Evolutionary conservation across 2,329 filamentous ascomycete species (phyloP).

Genomic region (Hymenoscyphus albidus): DNA sequence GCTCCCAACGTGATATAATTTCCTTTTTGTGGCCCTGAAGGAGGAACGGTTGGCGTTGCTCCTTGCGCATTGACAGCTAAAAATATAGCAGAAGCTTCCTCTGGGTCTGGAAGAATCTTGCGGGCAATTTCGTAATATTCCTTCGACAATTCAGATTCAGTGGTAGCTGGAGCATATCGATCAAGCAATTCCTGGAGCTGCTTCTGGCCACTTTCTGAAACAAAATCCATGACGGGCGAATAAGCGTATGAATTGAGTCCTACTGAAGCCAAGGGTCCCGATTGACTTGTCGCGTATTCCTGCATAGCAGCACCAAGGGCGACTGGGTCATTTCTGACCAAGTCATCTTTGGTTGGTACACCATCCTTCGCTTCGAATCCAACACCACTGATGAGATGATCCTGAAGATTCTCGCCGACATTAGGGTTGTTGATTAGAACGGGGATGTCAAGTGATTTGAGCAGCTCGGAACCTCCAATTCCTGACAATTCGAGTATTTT

Average conservation of each 20-base stretch:
- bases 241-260: conserved; percentile 10
- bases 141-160: conserved; percentile 20
- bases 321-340: conserved; percentile 14
- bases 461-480: conserved; percentile 22
- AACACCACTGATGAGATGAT: conserved; percentile 32
- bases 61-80: background rate
- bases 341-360: conserved; percentile 6
- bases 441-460: conserved; percentile 16
- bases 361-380: conserved; percentile 11
- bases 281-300: background rate
- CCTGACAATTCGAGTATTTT: conserved; percentile 32
- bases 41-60: no score
- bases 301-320: conserved; percentile 7
- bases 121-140: background rate
- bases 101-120: background rate
- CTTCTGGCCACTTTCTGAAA: background rate
- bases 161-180: background rate
- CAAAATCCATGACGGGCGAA: conserved; percentile 9
- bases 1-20: background rate
- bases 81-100: background rate
- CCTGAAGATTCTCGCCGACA: conserved; percentile 47
- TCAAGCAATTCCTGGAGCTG: background rate
- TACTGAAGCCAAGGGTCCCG: conserved; percentile 11
- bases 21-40: background rate
- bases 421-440: conserved; percentile 35